phyloP scores from a whole-genome alignment of 805 yeast species.

The Yamadazyma tumulicola region DNA sequence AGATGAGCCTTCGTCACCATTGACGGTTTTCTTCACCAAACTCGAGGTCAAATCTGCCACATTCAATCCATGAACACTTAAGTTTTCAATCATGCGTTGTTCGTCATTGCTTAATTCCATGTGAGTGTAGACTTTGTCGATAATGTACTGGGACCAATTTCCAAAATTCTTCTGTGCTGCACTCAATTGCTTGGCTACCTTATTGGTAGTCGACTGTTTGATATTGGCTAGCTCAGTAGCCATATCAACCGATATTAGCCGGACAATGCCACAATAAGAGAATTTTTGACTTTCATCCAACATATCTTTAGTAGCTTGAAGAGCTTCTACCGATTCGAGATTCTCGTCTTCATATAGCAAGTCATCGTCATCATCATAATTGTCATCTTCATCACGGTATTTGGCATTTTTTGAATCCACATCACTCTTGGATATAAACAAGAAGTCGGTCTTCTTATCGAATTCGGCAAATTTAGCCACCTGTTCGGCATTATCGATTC shows the following conservation, averaged over 20 bases:
- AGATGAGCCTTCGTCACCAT: slow-evolving; percentile 34
- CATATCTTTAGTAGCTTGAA: slow-evolving; percentile 77
- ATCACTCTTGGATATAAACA: slow-evolving; percentile 31
- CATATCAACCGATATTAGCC: slow-evolving; percentile 72
- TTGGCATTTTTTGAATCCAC: slow-evolving; percentile 22
- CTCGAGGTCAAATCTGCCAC: slow-evolving; percentile 67
- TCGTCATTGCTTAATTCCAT: slow-evolving; percentile 77
- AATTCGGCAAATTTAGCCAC: slow-evolving; percentile 61
- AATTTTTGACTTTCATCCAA: slow-evolving; percentile 80
- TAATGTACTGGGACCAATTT: slow-evolving; percentile 76
- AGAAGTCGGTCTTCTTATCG: slow-evolving; percentile 50
- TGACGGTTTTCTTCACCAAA: slow-evolving; percentile 24
- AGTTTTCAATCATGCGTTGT: slow-evolving; percentile 78
- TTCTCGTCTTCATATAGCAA: slow-evolving; percentile 38
- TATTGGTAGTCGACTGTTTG: slow-evolving; percentile 48
- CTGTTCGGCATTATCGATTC: slow-evolving; percentile 84
- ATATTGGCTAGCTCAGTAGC: slow-evolving; percentile 72
- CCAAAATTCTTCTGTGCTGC: slow-evolving; percentile 74
- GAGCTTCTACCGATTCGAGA: slow-evolving; percentile 55
- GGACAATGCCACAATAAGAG: slow-evolving; percentile 85
- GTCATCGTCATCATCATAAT: slow-evolving; percentile 8
- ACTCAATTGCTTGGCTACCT: slow-evolving; percentile 58
- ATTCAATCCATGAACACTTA: slow-evolving; percentile 80
- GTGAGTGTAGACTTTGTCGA: slow-evolving; percentile 72
- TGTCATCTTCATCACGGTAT: slow-evolving; percentile 20